Base-by-base conservation (phyloP, 2,329 filamentous ascomycete species). In the Cordyceps cicadae region DNA sequence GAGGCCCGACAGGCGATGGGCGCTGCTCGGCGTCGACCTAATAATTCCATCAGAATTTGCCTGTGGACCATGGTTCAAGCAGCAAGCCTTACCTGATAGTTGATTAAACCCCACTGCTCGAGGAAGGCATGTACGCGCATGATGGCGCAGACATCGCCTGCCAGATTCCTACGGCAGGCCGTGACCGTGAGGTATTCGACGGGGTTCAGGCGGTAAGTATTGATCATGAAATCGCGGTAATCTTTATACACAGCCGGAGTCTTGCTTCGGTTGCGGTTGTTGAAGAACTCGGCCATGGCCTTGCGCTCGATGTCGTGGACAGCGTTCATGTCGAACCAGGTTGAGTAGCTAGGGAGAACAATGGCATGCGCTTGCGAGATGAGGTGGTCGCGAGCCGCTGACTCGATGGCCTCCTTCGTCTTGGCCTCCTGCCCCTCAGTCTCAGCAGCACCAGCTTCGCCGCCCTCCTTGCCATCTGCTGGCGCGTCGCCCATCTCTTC, bases 151-250 rank as follows among this genome's bases (percentile, higher is more conserved):
- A 99, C 94, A 75, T 99, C 94, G 65, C 94, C 94, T 24, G 94
- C 94, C 70, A 99, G 77, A 73, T 99, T 99, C 66, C 94, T 85
- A 65, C 94, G 84, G 72, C 94, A 99, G 55, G 94, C 94, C 12
- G 94, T 99, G 59, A 99, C 93, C 5, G 94, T 99, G 60, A 99
- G 81, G 70, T 99, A 99, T 74, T 99, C 94, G 59, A 92, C 84
- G 5, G 94, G 94, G 71, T 97, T 99, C 61, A 99, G 79, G 43
- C 94, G 88, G 76, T 99, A 99, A 15, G 94, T 97, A 78, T 99
- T 99, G 78, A 99, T 92, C 94, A 99, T 99, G 72, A 99, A 99
- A 71, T 99, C 94, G 67, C 94, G 88, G 75, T 99, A 99, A 72
- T 99, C 94, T 76, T 97, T 97, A 80, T 99, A 99, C 24, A 97